These are phyloP conservation scores for Fusarium haematococcum DNA, from an alignment of 2,329 filamentous ascomycete species.

Conservation along the genomic window DNA sequence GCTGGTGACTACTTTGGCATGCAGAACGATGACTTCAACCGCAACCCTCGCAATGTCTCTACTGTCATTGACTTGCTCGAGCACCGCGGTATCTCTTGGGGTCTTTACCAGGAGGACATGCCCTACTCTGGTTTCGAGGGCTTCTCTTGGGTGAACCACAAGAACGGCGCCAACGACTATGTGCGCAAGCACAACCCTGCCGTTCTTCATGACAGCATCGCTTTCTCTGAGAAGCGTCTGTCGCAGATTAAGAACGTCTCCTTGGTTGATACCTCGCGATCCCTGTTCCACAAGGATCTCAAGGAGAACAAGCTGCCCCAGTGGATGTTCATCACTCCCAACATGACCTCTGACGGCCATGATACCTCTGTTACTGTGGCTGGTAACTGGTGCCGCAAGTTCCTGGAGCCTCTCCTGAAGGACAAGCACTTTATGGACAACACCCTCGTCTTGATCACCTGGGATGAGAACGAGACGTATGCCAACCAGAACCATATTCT, in stretches of 20 bases:
- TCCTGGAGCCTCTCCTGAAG: conserved; percentile 76
- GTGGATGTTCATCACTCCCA: conserved; percentile 78
- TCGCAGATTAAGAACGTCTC: conserved; percentile 79
- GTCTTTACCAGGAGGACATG: conserved; percentile 81
- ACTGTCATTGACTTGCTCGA: conserved; percentile 78
- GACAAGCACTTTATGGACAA: conserved; percentile 80
- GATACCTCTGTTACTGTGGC: conserved; percentile 78
- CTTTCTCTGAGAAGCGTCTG: conserved; percentile 69
- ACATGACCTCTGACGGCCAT: conserved; percentile 83
- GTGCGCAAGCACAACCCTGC: conserved; percentile 84
- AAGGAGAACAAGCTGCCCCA: conserved; percentile 74
- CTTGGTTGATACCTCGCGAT: conserved; percentile 54
- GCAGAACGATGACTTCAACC: conserved; percentile 67
- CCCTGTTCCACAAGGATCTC: conserved; percentile 75
- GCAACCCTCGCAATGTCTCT: conserved; percentile 70
- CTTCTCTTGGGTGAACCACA: conserved; percentile 69
- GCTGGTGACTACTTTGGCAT: conserved; percentile 75
- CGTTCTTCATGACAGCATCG: conserved; percentile 74
- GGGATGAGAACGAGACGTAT: conserved; percentile 83
- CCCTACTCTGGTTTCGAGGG: conserved; percentile 82
- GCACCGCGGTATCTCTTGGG: conserved; percentile 73
- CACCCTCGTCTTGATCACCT: conserved; percentile 81
- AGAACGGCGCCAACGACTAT: conserved; percentile 78
- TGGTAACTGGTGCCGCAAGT: conserved; percentile 74
- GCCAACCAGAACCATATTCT: conserved; percentile 75